These are phyloP conservation scores for Furcasterigmium furcatum DNA, from an alignment of 2,329 filamentous ascomycete species.

Conservation along the genomic window DNA sequence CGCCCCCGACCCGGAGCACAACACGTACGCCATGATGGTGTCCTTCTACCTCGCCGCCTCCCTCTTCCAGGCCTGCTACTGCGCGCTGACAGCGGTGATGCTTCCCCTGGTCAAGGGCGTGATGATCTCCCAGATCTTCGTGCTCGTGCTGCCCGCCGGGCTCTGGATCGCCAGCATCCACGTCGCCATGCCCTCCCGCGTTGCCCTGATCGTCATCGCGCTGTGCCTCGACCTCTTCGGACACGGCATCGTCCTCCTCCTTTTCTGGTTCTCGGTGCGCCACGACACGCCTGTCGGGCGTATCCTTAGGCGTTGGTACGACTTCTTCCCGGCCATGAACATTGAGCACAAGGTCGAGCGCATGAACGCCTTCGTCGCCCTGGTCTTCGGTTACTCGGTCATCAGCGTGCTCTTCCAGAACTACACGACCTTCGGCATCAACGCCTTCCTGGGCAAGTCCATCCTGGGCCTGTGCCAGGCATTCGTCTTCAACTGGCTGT, in stretches of 20 bases:
- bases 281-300: constrained; percentile 15
- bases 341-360: constrained; percentile 65
- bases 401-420: constrained; percentile 60
- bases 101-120: constrained; percentile 56
- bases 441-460: constrained; percentile 61
- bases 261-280: constrained; percentile 26
- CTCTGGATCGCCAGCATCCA: constrained; percentile 61
- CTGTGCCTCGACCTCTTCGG: constrained; percentile 51
- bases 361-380: constrained; percentile 60
- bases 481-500: constrained; percentile 60
- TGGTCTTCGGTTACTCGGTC: constrained; percentile 64
- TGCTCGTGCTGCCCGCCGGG: constrained; percentile 42
- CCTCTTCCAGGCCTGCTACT: constrained; percentile 48
- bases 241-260: constrained; percentile 34
- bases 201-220: constrained; percentile 54
- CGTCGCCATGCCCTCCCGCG: constrained; percentile 48
- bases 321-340: constrained; percentile 60
- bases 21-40: constrained; percentile 56
- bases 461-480: constrained; percentile 55
- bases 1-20: constrained; percentile 30
- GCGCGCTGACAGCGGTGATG: constrained; percentile 38
- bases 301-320: constrained; percentile 38
- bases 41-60: constrained; percentile 59
- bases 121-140: constrained; percentile 46
- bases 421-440: constrained; percentile 45